Percentiles rank a stretch among this genome's conserved stretches.
These are phyloP conservation scores for Brassica napus DNA, from an alignment of 345 rosid species.

Conservation along the genomic window Da-Ae NC_063451.1:7078501-7079000, in stretches of 20 bases:
- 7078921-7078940: neutral
- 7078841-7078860: neutral
- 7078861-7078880: neutral
- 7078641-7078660: too few relatives aligned
- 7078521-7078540: neutral
- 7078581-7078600: neutral
- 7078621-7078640: neutral
- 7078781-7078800: neutral
- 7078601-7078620: neutral
- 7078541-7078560: neutral
- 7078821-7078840: neutral
- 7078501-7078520: neutral
- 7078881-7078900: neutral
- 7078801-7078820: neutral
- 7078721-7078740: neutral
- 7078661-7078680: too few relatives aligned
- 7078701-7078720: neutral
- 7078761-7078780: neutral
- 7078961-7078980: too few relatives aligned
- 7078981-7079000: too few relatives aligned
- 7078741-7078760: neutral
- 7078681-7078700: neutral
- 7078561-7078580: neutral
- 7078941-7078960: too few relatives aligned
- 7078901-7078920: neutral